Conservation (phyloP, 78 protist species). For the Guillardia theta region DNA sequence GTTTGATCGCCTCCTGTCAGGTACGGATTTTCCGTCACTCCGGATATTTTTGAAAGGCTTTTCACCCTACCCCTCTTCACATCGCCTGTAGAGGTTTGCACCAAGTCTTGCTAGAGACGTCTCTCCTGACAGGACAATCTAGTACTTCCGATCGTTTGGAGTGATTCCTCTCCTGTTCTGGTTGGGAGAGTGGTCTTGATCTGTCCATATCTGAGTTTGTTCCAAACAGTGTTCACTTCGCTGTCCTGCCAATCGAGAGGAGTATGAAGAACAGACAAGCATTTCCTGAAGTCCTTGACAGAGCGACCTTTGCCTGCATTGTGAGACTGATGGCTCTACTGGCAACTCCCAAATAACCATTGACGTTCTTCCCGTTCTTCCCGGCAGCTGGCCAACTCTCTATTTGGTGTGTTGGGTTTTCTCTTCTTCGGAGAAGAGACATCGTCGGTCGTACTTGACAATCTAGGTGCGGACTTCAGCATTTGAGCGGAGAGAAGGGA, state of each 20-base stretch:
- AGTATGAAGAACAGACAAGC: not conserved
- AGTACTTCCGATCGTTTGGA: not conserved
- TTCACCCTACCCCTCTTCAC: not conserved
- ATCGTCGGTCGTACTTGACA: not conserved
- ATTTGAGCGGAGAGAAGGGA: too few species aligned
- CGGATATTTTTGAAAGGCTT: not conserved
- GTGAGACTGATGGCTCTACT: too few species aligned
- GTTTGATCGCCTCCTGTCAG: not conserved
- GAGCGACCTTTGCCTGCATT: too few species aligned
- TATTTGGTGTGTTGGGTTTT: not conserved
- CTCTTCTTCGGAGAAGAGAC: not conserved
- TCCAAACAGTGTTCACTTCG: not conserved
- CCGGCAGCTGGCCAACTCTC: not conserved
- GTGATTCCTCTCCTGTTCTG: not conserved
- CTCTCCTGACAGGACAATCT: not conserved
- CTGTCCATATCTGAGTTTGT: too few species aligned
- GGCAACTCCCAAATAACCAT: not conserved
- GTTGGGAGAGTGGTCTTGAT: too few species aligned
- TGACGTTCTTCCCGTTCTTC: not conserved
- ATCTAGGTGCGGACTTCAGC: too few species aligned
- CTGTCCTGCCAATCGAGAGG: not conserved
- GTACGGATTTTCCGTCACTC: not conserved
- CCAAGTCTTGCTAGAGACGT: not conserved
- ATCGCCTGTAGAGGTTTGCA: not conserved
- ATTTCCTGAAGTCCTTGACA: not conserved